Evolutionary conservation across 1,284 basidiomycete genomes (phyloP).

Genomic region (Malassezia sympodialis): DNA sequence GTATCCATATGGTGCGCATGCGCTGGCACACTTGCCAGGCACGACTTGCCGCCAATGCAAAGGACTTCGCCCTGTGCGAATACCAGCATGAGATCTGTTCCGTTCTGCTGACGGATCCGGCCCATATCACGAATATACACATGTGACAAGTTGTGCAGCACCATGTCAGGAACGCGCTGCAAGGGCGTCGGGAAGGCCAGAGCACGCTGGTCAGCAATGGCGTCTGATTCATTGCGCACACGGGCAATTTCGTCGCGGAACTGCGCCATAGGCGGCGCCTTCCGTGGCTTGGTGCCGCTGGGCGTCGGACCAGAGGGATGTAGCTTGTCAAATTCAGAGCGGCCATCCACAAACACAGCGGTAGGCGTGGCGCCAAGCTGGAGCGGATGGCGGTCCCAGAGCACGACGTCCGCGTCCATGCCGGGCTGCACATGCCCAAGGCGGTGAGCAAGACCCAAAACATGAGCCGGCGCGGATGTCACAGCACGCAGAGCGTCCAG

Average conservation of each 20-base stretch:
- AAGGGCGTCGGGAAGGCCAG: conserved; percentile 26
- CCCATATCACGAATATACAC: conserved; percentile 8
- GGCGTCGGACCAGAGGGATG: neutral
- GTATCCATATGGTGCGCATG: conserved; percentile 14
- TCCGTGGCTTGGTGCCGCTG: neutral
- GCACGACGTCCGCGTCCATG: conserved; percentile 60
- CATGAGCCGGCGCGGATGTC: conserved; percentile 65
- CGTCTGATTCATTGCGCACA: conserved; percentile 20
- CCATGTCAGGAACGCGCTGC: conserved; percentile 12
- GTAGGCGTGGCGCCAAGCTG: conserved; percentile 53
- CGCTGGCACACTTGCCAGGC: neutral
- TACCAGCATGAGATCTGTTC: conserved; percentile 17
- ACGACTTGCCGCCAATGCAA: conserved; percentile 19
- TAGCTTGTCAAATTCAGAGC: conserved; percentile 46
- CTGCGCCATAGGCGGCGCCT: neutral
- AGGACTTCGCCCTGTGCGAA: conserved; percentile 19
- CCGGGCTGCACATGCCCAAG: conserved; percentile 65
- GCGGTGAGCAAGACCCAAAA: conserved; percentile 69
- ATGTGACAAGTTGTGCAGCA: conserved; percentile 26
- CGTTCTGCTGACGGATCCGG: neutral
- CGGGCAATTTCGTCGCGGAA: conserved; percentile 19
- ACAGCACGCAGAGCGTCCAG: conserved; percentile 61
- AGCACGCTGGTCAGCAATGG: conserved; percentile 23
- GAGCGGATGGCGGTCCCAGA: conserved; percentile 80
- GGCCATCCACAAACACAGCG: conserved; percentile 58